phyloP scores from a whole-genome alignment of 495 filamentous ascomycete genomes.

The Alectoria sarmentosa region DNA sequence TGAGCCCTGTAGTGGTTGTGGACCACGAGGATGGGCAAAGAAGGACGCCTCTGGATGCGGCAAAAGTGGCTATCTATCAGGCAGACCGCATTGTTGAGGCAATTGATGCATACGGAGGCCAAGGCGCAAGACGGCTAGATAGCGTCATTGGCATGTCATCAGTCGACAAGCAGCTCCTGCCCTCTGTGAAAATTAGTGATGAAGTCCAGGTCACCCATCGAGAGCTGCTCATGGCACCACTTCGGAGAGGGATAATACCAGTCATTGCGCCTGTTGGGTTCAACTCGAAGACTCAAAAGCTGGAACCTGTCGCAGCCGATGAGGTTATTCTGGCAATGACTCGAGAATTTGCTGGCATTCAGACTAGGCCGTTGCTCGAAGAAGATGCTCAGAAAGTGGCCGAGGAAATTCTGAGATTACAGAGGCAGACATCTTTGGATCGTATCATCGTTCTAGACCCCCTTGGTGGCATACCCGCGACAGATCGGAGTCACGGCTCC shows the following conservation, averaged over 20 bases:
- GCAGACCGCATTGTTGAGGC: conserved; percentile 66
- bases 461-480: conserved; percentile 75
- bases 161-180: conserved; percentile 26
- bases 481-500: conserved; percentile 55
- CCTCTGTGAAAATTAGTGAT: conserved; percentile 23
- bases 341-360: conserved; percentile 59
- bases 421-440: conserved; percentile 61
- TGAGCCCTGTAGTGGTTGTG: conserved; percentile 73
- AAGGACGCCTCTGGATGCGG: conserved; percentile 32
- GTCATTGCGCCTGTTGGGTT: conserved; percentile 67
- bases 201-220: conserved; percentile 43
- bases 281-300: conserved; percentile 48
- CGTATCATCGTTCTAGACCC: conserved; percentile 87
- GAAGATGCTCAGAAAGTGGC: conserved; percentile 40
- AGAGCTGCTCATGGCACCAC: conserved; percentile 56
- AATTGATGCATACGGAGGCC: conserved; percentile 58
- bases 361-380: conserved; percentile 36
- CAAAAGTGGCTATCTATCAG: conserved; percentile 49
- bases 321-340: conserved; percentile 66
- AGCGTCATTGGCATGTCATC: conserved; percentile 48
- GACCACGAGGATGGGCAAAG: conserved; percentile 45
- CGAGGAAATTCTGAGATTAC: conserved; percentile 39
- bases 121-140: conserved; percentile 61
- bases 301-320: conserved; percentile 51
- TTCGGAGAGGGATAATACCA: conserved; percentile 71